Conservation (phyloP, 2,329 filamentous ascomycete species). For the Exserohilum turcica region DNA sequence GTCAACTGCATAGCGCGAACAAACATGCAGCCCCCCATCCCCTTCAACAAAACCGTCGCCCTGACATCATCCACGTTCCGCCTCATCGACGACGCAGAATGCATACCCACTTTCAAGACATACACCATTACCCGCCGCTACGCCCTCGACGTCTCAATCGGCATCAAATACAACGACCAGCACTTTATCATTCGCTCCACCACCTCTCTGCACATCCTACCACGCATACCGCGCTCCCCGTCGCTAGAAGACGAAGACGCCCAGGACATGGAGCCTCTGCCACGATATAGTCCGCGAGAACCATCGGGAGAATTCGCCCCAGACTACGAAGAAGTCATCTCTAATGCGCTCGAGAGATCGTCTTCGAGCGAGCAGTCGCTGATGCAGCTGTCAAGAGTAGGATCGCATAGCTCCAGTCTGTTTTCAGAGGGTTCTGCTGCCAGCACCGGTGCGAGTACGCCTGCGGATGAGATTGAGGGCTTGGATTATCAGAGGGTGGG, state of each 20-base stretch:
- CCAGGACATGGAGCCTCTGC: conserved; percentile 37
- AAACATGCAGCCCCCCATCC: conserved; percentile 28
- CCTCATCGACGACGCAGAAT: conserved; percentile 40
- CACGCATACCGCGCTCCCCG: conserved; percentile 24
- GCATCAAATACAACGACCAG: conserved; percentile 35
- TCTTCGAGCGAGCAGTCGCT: conserved; percentile 22
- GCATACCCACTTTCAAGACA: conserved; percentile 44
- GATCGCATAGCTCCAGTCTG: conserved; percentile 25
- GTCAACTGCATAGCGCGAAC: conserved; percentile 38
- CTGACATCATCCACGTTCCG: conserved; percentile 40
- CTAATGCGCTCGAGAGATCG: conserved; percentile 22
- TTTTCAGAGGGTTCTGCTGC: conserved; percentile 12
- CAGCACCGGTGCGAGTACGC: conserved; percentile 17
- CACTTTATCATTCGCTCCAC: conserved; percentile 34
- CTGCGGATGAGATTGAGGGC: conserved; percentile 17
- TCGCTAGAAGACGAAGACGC: conserved; percentile 21
- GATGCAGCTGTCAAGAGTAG: conserved; percentile 2
- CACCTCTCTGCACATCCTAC: conserved; percentile 38
- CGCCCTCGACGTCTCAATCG: conserved; percentile 32
- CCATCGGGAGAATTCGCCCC: conserved; percentile 38
- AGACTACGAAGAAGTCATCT: conserved; percentile 38
- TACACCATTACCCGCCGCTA: conserved; percentile 43
- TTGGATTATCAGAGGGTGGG: conserved; percentile 3
- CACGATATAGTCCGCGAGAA: conserved; percentile 37
- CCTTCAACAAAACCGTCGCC: conserved; percentile 24